Conservation (phyloP, 1,284 basidiomycete species). For the Marasmius sp. region DNA sequence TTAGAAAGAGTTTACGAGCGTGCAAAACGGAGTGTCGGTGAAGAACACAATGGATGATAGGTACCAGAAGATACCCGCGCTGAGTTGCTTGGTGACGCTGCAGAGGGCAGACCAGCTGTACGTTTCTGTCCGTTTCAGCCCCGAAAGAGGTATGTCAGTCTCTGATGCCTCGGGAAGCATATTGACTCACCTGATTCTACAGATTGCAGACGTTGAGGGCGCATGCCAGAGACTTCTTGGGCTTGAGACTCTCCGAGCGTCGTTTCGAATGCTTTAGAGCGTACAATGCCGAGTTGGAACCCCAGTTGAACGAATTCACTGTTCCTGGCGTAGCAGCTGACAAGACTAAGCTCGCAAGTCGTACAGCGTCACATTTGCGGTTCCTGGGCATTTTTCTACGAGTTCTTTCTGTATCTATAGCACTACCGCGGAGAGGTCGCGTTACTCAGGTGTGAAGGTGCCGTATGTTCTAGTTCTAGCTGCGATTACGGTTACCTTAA, state of each 20-base stretch:
- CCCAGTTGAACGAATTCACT: constrained; percentile 86
- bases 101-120: no score
- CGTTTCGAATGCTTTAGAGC: no score
- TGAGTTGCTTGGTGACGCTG: no score
- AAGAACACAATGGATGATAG: no score
- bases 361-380: constrained; percentile 58
- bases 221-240: constrained; percentile 80
- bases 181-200: constrained; percentile 2
- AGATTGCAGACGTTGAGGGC: constrained; percentile 85
- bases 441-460: constrained; percentile 77
- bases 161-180: not conserved
- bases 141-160: constrained; percentile 75
- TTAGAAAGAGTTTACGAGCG: no score
- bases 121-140: constrained; percentile 74
- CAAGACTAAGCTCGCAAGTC: constrained; percentile 82
- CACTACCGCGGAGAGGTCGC: constrained; percentile 85
- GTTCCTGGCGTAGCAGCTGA: constrained; percentile 68
- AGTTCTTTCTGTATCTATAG: constrained; percentile 76
- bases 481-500: constrained; percentile 25
- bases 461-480: constrained; percentile 89
- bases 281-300: constrained; percentile 74
- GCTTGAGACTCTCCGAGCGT: constrained; percentile 54
- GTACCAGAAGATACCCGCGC: no score
- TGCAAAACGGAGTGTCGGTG: no score
- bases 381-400: constrained; percentile 61